Evolutionary conservation across 345 rosid species (phyloP).

Genomic region (Eutrema heterophyllum): DNA sequence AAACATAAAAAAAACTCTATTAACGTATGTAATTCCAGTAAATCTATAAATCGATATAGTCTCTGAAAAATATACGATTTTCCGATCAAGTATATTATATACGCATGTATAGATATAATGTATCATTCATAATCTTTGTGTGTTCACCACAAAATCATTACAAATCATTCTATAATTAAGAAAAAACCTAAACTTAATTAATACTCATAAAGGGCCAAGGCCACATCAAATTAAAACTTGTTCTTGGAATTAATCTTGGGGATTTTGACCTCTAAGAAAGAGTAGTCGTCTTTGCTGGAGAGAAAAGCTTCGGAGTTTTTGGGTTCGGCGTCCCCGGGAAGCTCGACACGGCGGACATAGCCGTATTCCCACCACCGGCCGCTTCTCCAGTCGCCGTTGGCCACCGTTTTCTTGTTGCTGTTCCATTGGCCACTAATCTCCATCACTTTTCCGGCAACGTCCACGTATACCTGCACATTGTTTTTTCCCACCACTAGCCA

Average conservation of each 20-base stretch:
- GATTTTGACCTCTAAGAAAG: conserved; percentile 54
- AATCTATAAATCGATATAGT: not conserved
- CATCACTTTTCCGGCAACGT: conserved; percentile 55
- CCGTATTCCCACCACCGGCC: conserved; percentile 87
- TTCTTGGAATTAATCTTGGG: conserved; percentile 39
- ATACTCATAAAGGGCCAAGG: not conserved
- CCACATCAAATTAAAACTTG: conserved; percentile 13
- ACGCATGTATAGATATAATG: not conserved
- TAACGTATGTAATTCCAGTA: not conserved
- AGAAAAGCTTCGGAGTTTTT: conserved; percentile 44
- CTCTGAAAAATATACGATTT: not conserved
- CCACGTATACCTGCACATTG: conserved; percentile 41
- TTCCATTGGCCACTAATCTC: conserved; percentile 78
- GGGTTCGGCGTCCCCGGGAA: conserved; percentile 74
- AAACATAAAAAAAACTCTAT: not conserved
- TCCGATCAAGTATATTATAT: not conserved
- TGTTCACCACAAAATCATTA: not conserved
- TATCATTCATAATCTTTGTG: not conserved
- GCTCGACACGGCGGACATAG: conserved; percentile 76
- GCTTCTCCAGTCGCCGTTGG: conserved; percentile 66
- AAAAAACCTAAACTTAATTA: not conserved
- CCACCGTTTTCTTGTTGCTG: conserved; percentile 35
- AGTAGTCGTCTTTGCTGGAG: conserved; percentile 31
- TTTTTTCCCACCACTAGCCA: conserved; percentile 34
- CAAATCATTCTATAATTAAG: not conserved